A percentile compares a stretch with the other conserved stretches of the same genome.
Conservation (phyloP, 192 early-diverging fungal species). For the Rhizoclosmatium globosum region DNA sequence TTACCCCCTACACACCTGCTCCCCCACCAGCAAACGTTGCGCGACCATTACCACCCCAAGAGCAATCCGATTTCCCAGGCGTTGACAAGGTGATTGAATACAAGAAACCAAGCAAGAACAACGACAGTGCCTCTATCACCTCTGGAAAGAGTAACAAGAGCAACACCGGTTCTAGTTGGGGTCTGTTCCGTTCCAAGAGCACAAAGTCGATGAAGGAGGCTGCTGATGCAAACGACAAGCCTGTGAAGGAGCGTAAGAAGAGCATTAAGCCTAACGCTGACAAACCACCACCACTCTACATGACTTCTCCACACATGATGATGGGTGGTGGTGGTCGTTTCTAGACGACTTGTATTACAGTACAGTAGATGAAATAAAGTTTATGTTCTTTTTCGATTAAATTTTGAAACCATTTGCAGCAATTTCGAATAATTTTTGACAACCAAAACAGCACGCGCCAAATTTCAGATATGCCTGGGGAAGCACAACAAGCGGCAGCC, state of each 20-base stretch:
- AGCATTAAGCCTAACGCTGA: not conserved
- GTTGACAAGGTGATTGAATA: constrained; percentile 4
- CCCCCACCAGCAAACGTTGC: not conserved
- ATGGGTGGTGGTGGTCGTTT: not conserved
- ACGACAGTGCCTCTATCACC: not conserved
- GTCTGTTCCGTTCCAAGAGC: constrained; percentile 12
- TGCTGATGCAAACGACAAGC: not conserved
- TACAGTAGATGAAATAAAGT: too few species aligned
- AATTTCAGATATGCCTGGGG: too few species aligned
- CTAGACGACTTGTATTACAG: not conserved
- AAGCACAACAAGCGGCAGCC: too few species aligned
- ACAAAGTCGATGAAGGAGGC: not conserved
- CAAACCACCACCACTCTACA: not conserved
- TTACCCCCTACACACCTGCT: not conserved
- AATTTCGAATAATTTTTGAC: too few species aligned
- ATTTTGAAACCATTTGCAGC: too few species aligned
- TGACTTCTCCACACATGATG: not conserved
- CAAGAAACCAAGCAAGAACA: not conserved
- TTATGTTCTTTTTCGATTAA: too few species aligned
- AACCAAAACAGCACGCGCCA: too few species aligned
- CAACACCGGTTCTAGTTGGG: not conserved
- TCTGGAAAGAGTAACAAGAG: constrained; percentile 24
- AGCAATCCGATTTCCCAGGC: constrained; percentile 1
- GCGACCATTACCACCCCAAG: not conserved
- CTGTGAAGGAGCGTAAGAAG: not conserved